Percentiles rank a stretch among this genome's conserved stretches.
Conservation (phyloP, 2,329 filamentous ascomycete genomes). For the Aspergillus jensenii region DNA sequence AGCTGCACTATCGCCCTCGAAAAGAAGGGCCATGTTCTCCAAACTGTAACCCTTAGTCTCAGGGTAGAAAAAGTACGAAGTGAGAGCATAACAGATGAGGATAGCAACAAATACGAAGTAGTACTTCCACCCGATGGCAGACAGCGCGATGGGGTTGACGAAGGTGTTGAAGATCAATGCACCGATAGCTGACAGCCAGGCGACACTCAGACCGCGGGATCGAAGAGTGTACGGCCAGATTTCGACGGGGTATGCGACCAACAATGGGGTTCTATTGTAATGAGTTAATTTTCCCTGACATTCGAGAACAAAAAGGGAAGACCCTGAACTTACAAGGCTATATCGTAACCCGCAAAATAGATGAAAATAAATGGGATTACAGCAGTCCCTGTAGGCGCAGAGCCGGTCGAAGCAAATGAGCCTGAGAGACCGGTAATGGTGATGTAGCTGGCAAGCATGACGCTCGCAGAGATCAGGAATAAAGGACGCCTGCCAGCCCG, state of each 20-base stretch:
- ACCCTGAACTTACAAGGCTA: constrained; percentile 20
- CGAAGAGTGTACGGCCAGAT: constrained; percentile 27
- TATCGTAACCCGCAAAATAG: constrained; percentile 27
- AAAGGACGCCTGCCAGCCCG: constrained; percentile 20
- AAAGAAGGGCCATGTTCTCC: constrained; percentile 16
- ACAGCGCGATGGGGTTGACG: constrained; percentile 23
- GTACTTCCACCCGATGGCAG: constrained; percentile 22
- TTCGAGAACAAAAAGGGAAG: background rate
- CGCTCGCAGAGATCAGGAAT: constrained; percentile 16
- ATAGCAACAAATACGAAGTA: constrained; percentile 23
- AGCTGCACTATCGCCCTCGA: constrained; percentile 5
- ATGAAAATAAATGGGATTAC: constrained; percentile 31
- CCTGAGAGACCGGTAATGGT: constrained; percentile 25
- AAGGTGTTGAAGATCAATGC: constrained; percentile 24
- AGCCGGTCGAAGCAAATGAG: constrained; percentile 16
- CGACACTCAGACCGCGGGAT: constrained; percentile 24
- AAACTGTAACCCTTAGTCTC: constrained; percentile 15
- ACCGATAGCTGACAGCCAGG: constrained; percentile 15
- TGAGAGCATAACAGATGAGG: constrained; percentile 8
- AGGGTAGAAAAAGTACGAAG: constrained; percentile 12
- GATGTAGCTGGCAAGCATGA: constrained; percentile 23
- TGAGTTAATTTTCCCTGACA: background rate
- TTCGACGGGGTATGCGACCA: constrained; percentile 23
- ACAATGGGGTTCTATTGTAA: constrained; percentile 19
- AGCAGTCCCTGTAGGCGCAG: constrained; percentile 20